These are phyloP conservation scores for Annulohypoxylon truncatum DNA, from an alignment of 2,329 filamentous ascomycete species.

Conservation along the genomic window DNA sequence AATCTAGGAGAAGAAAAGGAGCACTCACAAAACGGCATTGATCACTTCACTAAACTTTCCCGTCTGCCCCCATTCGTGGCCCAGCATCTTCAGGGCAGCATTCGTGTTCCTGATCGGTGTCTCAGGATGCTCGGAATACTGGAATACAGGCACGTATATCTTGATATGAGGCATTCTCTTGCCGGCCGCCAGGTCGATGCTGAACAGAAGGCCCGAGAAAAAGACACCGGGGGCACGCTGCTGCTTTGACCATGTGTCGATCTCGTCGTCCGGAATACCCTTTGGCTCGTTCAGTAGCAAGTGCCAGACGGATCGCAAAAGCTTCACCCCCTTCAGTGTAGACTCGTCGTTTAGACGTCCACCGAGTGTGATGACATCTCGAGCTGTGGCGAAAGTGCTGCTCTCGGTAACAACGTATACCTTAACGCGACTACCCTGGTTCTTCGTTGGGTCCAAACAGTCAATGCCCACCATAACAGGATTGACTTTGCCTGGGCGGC, in stretches of 20 bases:
- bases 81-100: conserved; percentile 1
- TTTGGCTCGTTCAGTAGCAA: conserved; percentile 6
- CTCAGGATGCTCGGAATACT: conserved; percentile 10
- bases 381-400: conserved; percentile 4
- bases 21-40: conserved; percentile 9
- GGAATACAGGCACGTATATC: conserved; percentile 8
- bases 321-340: conserved; percentile 1
- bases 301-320: conserved; percentile 17
- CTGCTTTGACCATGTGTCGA: conserved; percentile 6
- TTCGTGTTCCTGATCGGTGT: conserved; percentile 3
- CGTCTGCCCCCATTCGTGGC: conserved; percentile 17
- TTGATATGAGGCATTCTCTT: conserved; percentile 12
- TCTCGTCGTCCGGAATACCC: conserved; percentile 2
- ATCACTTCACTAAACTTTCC: conserved; percentile 5
- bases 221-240: neutral
- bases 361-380: conserved; percentile 14
- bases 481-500: neutral
- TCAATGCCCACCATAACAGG: conserved; percentile 18
- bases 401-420: neutral
- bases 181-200: conserved; percentile 12
- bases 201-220: conserved; percentile 9
- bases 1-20: neutral
- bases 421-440: conserved; percentile 12
- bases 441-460: conserved; percentile 13
- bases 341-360: conserved; percentile 11